These are phyloP conservation scores for Tolypocladium pustulatum DNA, from an alignment of 2,329 filamentous ascomycete genomes.

Conservation along the genomic window DNA sequence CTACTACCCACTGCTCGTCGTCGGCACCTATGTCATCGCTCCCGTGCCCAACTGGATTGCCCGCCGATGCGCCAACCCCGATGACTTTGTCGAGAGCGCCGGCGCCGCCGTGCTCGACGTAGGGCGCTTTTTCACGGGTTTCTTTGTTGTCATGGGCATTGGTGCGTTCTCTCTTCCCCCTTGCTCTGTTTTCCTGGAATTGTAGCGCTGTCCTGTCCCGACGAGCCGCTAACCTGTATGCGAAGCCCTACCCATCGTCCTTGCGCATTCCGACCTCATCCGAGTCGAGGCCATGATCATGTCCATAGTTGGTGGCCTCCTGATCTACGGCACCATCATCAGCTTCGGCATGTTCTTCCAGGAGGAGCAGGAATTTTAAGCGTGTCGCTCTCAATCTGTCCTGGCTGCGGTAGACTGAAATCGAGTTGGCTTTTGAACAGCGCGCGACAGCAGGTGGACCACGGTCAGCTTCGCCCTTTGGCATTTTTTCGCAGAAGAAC, in stretches of 20 bases:
- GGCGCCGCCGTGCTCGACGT: conserved; percentile 84
- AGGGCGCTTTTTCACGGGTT: conserved; percentile 87
- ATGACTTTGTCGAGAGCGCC: conserved; percentile 86
- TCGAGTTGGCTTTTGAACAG: neutral
- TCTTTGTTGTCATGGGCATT: conserved; percentile 94
- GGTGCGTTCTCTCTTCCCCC: conserved; percentile 48
- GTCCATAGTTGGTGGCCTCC: conserved; percentile 81
- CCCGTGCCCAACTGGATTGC: conserved; percentile 97
- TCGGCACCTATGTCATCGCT: conserved; percentile 88
- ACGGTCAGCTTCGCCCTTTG: neutral
- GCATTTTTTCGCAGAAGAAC: neutral
- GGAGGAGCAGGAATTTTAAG: conserved; percentile 89
- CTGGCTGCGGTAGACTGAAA: neutral
- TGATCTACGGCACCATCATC: conserved; percentile 98
- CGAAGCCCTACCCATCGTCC: conserved; percentile 72
- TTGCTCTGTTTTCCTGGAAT: neutral
- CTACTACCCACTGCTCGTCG: conserved; percentile 91
- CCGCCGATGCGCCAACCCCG: conserved; percentile 73
- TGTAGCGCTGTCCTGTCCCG: too few relatives aligned
- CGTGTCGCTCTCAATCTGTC: neutral
- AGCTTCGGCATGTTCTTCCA: conserved; percentile 98
- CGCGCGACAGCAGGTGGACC: neutral
- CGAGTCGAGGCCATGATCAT: conserved; percentile 80
- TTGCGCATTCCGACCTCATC: conserved; percentile 82
- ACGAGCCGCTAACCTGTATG: conserved; percentile 4